Percentiles rank a stretch among this genome's conserved stretches.
Conservation (phyloP, 257 asterid genomes). For the Solanum dulcamara region DNA sequence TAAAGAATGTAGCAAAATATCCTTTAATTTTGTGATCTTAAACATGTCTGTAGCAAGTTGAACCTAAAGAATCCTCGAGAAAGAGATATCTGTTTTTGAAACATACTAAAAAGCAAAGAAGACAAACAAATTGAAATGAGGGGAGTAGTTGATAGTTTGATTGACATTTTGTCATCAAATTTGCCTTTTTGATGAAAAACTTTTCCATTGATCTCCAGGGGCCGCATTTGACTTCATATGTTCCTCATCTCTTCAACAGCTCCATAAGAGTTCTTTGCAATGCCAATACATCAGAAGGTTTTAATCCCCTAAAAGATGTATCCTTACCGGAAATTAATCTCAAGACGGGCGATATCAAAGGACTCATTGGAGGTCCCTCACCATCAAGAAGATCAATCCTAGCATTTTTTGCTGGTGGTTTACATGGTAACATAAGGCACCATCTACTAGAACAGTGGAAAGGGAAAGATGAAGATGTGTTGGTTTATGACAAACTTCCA, state of each 20-base stretch:
- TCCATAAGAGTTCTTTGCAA: constrained; percentile 76
- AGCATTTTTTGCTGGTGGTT: constrained; percentile 72
- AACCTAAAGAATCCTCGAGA: not conserved
- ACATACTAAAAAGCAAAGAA: not conserved
- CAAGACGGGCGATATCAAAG: constrained; percentile 45
- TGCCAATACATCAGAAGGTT: constrained; percentile 82
- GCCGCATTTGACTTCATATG: constrained; percentile 43
- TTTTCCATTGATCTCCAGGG: constrained; percentile 29
- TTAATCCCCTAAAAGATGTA: constrained; percentile 61
- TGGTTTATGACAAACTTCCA: constrained; percentile 21
- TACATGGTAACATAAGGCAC: constrained; percentile 63
- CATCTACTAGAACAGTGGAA: constrained; percentile 52
- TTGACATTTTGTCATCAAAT: not conserved
- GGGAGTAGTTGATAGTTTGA: not conserved
- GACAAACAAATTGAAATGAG: not conserved
- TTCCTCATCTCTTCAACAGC: constrained; percentile 48
- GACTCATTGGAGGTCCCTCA: constrained; percentile 63
- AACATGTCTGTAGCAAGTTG: not conserved
- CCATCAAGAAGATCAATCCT: constrained; percentile 49
- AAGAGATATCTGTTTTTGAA: not conserved
- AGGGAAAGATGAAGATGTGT: constrained; percentile 30
- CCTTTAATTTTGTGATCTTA: not conserved
- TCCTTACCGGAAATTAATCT: constrained; percentile 68
- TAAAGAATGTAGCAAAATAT: not conserved
- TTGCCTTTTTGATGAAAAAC: not conserved